Base-by-base conservation (phyloP, 805 yeast genomes). In the Zygosaccharomyces lentus region DNA sequence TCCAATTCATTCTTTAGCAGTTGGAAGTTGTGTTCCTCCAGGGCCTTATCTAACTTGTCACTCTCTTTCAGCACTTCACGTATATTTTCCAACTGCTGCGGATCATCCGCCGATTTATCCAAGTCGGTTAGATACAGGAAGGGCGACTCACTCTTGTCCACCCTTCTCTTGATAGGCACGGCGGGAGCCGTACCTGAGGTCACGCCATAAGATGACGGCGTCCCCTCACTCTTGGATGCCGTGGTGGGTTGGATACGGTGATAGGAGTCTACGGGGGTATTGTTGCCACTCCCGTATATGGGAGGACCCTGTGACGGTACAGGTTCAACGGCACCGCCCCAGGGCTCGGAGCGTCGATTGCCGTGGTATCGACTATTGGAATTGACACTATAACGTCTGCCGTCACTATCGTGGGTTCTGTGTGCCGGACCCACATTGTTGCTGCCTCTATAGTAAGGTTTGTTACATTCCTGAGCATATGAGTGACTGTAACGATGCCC, bases 1-100 rank as follows among this genome's bases (percentile, higher is more conserved):
- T 66, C 70, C 21, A 57, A 47, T 31, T 61, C 64, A 6, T 52
- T 51, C 31, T 53, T 51, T 8, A 58, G 38, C 10, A 53, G 41
- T 37, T 49, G 53, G 7, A 57, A 31, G 13, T 59, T 52, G 19
- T 53, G 48, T 3, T 56, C 58, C 31, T 56, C 52, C 13, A 66
- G 36, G 17, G 53, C 50, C 6, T 45, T 41, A 31, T 66, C 67
- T 19, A 64, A 47, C 3, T 35, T 41, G 10, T 53, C 59, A 34
- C 55, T 55, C 25, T 55, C 61, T 7, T 46, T 34, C 19, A 57
- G 50, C 0, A 58, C 43, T 24, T 49, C 50, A 31, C 52, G 55
- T 12, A 54, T 52, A 16, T 41, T 45, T 9, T 54, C 50, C 13
- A 45, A 43, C 39, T 46, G 47, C 17, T 16, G 41, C 2, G 46